Percentiles rank a stretch among this genome's conserved stretches.
phyloP scores from a whole-genome alignment of 768 basidiomycete species.

The Porpolomopsis calyptriformis region DNA sequence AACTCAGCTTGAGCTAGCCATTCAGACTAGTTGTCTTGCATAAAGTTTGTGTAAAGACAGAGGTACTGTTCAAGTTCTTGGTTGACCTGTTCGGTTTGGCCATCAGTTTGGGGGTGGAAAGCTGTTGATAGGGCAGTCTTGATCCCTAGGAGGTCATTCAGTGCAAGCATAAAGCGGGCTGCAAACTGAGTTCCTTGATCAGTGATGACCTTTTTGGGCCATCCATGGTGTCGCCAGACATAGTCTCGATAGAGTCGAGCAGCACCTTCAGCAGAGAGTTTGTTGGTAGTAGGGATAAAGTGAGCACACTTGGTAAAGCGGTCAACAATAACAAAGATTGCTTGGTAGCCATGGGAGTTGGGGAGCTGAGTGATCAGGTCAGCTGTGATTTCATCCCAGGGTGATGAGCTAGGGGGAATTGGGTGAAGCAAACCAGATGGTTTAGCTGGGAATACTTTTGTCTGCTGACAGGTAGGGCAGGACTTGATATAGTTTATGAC shows the following conservation, averaged over 20 bases:
- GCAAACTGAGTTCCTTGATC: not conserved
- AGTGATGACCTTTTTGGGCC: not conserved
- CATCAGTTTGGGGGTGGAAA: not conserved
- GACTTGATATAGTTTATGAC: not conserved
- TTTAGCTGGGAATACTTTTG: not conserved
- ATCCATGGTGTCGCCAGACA: not conserved
- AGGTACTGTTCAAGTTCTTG: conserved; percentile 12
- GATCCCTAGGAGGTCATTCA: not conserved
- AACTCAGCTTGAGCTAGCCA: conserved; percentile 23
- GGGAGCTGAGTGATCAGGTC: not conserved
- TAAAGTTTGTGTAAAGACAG: conserved; percentile 16
- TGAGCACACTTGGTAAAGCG: not conserved
- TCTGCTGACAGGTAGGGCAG: not conserved
- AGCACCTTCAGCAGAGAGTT: not conserved
- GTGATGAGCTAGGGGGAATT: not conserved
- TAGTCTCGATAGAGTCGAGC: not conserved
- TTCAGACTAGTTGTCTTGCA: conserved; percentile 23
- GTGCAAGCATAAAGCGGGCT: not conserved
- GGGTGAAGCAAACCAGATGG: not conserved
- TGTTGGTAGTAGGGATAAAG: not conserved
- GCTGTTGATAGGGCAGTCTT: not conserved
- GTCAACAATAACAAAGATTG: not conserved
- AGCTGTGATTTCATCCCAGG: not conserved
- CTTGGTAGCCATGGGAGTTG: not conserved
- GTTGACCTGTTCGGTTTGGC: not conserved